Percentiles rank a stretch among this genome's conserved stretches.
Evolutionary conservation across 2,329 filamentous ascomycete genomes (phyloP).

Genomic region (Fusarium succisae): DNA sequence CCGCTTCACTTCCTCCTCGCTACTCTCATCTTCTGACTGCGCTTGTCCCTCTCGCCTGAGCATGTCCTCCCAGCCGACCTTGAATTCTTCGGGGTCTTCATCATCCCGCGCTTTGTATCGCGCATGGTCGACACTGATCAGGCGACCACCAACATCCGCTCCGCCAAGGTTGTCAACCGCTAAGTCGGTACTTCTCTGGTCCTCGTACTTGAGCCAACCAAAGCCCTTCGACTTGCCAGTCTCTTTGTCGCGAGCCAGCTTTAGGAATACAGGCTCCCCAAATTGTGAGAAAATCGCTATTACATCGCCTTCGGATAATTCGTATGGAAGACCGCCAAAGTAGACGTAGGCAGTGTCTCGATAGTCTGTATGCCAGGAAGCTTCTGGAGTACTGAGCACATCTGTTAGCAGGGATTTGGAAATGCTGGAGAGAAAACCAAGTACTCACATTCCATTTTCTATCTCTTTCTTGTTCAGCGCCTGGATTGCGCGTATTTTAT

Average conservation of each 20-base stretch:
- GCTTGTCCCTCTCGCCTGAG: slow-evolving; percentile 60
- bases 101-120: slow-evolving; percentile 90
- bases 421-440: neutral
- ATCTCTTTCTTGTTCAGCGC: slow-evolving; percentile 94
- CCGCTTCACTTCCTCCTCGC: slow-evolving; percentile 59
- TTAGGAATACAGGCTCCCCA: slow-evolving; percentile 92
- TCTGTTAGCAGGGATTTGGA: slow-evolving; percentile 21
- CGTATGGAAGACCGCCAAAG: slow-evolving; percentile 92
- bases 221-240: slow-evolving; percentile 96
- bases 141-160: slow-evolving; percentile 80
- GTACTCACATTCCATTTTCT: slow-evolving; percentile 81
- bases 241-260: slow-evolving; percentile 93
- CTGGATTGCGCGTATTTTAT: slow-evolving; percentile 91
- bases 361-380: slow-evolving; percentile 97
- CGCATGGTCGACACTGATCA: slow-evolving; percentile 90
- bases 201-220: slow-evolving; percentile 97
- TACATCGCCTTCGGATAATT: slow-evolving; percentile 94
- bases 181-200: slow-evolving; percentile 93
- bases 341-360: slow-evolving; percentile 97
- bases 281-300: slow-evolving; percentile 97
- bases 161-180: slow-evolving; percentile 96
- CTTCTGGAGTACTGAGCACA: slow-evolving; percentile 74
- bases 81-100: slow-evolving; percentile 69
- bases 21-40: slow-evolving; percentile 56
- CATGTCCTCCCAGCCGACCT: slow-evolving; percentile 69